Conservation (phyloP, 148 eudicot species). For the Camellia lanceoleosa region DNA sequence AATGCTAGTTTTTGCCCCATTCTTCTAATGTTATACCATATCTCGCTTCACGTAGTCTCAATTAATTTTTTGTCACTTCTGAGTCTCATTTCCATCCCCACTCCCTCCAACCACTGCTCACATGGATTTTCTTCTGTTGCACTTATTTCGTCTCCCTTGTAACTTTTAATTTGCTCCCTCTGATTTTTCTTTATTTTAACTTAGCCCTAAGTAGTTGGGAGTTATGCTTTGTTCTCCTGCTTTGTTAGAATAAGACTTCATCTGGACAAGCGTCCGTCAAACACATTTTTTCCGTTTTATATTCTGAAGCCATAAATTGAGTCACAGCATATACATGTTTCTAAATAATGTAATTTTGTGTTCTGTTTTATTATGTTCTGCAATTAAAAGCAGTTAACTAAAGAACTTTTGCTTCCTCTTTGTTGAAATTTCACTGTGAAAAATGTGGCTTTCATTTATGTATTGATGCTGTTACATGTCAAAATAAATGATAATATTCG, state of each 20-base stretch:
- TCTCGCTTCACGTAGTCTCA: not conserved
- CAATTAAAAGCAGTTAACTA: not conserved
- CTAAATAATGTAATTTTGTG: not conserved
- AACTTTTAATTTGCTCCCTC: not conserved
- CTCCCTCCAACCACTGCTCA: not conserved
- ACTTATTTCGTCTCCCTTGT: not conserved
- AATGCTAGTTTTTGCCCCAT: not conserved
- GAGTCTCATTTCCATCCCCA: too few species aligned
- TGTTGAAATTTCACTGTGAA: not conserved
- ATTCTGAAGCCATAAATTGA: not conserved
- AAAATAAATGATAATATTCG: not conserved
- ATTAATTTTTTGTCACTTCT: not conserved
- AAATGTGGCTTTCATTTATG: not conserved
- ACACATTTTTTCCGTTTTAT: not conserved
- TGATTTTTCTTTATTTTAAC: not conserved
- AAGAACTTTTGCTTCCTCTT: not conserved
- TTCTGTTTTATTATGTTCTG: not conserved
- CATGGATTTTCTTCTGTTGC: not conserved
- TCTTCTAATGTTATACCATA: not conserved
- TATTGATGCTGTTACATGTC: not conserved
- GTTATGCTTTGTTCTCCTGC: not conserved
- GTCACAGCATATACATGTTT: not conserved
- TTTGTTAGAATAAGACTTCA: conserved; percentile 5
- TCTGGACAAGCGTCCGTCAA: too few species aligned
- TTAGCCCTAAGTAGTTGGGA: not conserved